These are phyloP conservation scores for Colletotrichum australisinense DNA, from an alignment of 2,329 filamentous ascomycete species.

Conservation along the genomic window DNA sequence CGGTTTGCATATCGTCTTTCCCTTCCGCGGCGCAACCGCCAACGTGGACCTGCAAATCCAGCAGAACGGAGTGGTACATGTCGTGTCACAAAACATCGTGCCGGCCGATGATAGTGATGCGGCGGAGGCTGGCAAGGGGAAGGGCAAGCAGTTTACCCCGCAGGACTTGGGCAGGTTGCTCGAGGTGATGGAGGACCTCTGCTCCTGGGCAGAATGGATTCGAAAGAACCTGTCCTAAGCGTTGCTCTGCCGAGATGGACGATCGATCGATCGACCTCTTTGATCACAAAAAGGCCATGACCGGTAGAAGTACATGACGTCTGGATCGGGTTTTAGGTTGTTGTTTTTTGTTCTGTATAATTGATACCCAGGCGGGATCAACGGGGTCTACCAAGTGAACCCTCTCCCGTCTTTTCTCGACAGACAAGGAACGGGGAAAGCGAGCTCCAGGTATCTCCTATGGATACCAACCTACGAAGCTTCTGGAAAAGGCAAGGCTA, in stretches of 20 bases:
- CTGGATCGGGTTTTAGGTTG: background rate
- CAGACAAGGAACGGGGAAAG: background rate
- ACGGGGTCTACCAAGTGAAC: background rate
- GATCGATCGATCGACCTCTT: background rate
- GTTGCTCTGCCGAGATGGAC: background rate
- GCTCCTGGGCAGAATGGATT: slow-evolving; percentile 66
- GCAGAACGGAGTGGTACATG: slow-evolving; percentile 67
- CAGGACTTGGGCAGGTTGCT: slow-evolving; percentile 58
- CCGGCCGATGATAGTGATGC: slow-evolving; percentile 32
- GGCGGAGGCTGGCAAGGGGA: slow-evolving; percentile 37
- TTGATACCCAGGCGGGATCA: slow-evolving; percentile 28
- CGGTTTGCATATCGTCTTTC: slow-evolving; percentile 65
- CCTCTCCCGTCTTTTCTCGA: background rate
- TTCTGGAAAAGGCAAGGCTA: background rate
- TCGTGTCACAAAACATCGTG: slow-evolving; percentile 69
- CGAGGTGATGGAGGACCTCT: slow-evolving; percentile 63
- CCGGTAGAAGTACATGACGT: background rate
- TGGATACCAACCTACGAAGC: background rate
- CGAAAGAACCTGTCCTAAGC: slow-evolving; percentile 43
- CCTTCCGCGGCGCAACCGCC: slow-evolving; percentile 59
- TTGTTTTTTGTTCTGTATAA: slow-evolving; percentile 31
- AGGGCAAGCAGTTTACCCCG: slow-evolving; percentile 50
- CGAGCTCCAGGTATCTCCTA: background rate
- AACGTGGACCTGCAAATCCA: slow-evolving; percentile 69
- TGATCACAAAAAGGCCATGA: background rate